A percentile compares a stretch with the other conserved stretches of the same genome.
These are phyloP conservation scores for Puccinia novopanici DNA, from an alignment of 1,284 basidiomycete genomes.

Conservation along the genomic window DNA sequence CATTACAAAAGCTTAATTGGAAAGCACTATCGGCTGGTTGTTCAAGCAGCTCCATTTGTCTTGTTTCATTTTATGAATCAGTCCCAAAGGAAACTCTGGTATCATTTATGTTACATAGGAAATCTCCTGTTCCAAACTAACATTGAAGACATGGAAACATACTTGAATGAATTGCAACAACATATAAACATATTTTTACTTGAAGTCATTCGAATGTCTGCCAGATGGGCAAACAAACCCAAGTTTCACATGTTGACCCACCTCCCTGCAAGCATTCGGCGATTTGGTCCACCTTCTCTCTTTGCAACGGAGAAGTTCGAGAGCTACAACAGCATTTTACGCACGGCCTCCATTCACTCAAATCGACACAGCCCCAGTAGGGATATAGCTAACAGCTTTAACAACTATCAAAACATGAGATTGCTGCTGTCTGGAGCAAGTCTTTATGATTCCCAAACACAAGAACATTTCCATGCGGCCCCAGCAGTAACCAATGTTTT, in stretches of 20 bases:
- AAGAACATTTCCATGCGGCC: too few relatives aligned
- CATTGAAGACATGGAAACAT: too few relatives aligned
- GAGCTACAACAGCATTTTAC: background rate
- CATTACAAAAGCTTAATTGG: conserved; percentile 59
- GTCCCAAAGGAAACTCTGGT: conserved; percentile 54
- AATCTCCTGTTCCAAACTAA: conserved; percentile 51
- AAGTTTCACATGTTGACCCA: conserved; percentile 59
- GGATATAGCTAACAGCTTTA: too few relatives aligned
- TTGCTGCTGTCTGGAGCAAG: too few relatives aligned
- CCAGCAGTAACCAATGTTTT: too few relatives aligned
- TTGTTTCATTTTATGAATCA: conserved; percentile 57
- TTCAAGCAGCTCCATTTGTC: conserved; percentile 61
- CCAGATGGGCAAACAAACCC: conserved; percentile 61
- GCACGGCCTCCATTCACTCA: background rate
- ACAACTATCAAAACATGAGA: too few relatives aligned
- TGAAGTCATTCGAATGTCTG: background rate
- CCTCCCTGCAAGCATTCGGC: conserved; percentile 53
- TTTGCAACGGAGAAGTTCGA: conserved; percentile 25
- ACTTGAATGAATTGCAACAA: conserved; percentile 57
- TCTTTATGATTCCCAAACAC: too few relatives aligned
- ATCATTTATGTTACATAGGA: conserved; percentile 56
- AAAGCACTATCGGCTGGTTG: conserved; percentile 59
- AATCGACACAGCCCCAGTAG: background rate
- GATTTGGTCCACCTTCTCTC: too few relatives aligned
- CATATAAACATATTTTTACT: background rate